Evolutionary conservation across 2,329 filamentous ascomycete species (phyloP).

Genomic region (Colletotrichum somersetense): DNA sequence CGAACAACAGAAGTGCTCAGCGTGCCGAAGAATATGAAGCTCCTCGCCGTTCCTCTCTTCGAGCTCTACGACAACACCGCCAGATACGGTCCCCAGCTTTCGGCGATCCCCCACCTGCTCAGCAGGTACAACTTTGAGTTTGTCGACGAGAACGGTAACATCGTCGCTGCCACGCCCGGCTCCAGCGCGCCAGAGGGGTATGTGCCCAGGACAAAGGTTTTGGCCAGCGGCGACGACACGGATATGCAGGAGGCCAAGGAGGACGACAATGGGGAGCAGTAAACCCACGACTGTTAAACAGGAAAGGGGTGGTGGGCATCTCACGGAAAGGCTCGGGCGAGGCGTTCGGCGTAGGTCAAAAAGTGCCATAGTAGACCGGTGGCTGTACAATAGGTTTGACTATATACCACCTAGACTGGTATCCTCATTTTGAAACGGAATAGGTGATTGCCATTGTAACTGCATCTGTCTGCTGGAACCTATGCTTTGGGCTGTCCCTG

Average conservation of each 20-base stretch:
- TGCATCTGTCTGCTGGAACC: neutral
- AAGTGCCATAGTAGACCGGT: slow-evolving; percentile 31
- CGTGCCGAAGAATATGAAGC: slow-evolving; percentile 99
- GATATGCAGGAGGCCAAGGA: slow-evolving; percentile 67
- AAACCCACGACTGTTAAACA: neutral
- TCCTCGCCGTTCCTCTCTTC: slow-evolving; percentile 95
- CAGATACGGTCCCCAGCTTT: slow-evolving; percentile 94
- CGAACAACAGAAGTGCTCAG: slow-evolving; percentile 81
- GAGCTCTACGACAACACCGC: slow-evolving; percentile 98
- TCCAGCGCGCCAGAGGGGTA: slow-evolving; percentile 69
- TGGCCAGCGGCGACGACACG: slow-evolving; percentile 72
- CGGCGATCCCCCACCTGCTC: slow-evolving; percentile 93
- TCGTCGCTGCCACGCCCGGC: slow-evolving; percentile 87
- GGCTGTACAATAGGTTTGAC: slow-evolving; percentile 37
- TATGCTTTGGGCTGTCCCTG: slow-evolving; percentile 79
- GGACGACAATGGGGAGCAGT: slow-evolving; percentile 57
- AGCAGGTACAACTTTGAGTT: slow-evolving; percentile 98
- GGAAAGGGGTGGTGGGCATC: neutral
- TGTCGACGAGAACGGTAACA: slow-evolving; percentile 90
- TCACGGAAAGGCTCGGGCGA: slow-evolving; percentile 34
- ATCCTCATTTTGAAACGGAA: slow-evolving; percentile 6
- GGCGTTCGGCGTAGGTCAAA: slow-evolving; percentile 44
- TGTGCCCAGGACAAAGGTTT: slow-evolving; percentile 73
- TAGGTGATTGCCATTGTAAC: slow-evolving; percentile 4
- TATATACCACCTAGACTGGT: slow-evolving; percentile 22